Base-by-base conservation (phyloP, 1,284 basidiomycete species). In the Rhodofomes roseus region DNA sequence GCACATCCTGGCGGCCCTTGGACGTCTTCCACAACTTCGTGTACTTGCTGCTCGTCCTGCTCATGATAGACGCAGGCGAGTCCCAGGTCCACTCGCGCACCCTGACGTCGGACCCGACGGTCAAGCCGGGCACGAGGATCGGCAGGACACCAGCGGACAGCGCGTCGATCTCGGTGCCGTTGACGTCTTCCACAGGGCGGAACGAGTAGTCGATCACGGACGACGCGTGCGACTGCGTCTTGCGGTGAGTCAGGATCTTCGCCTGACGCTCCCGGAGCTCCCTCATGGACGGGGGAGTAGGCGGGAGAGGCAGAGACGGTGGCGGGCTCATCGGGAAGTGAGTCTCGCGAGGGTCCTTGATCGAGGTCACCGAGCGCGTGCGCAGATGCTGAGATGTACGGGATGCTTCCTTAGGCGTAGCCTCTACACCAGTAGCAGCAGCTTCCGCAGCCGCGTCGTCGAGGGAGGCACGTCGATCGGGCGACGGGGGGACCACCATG, bases 131-230 rank as follows among this genome's bases (percentile, higher is more conserved):
- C 39, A 88, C 79, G 34, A 89, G 80, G 25, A 86, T 71, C n/a
- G 87, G 87, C 2, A 89, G 75, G 18, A 89, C 75, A 27, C 81
- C 82, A 11, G 86, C 86, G 9, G 85, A 86, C 54, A 90, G 76
- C 16, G 81, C 84, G 62, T 89, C 87, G 59, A 89, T 87, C 73
- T 87, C 85, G 59, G 83, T 83, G 64, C 83, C 76, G 66, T 84
- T 77, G 60, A 83, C 80, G 36, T 67, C 70, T 8, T 66, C 71
- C 9, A 84, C 76, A 18, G 80, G 74, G 34, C 79, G 78, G 60
- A 88, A 84, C 2, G 83, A 83, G 66, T 83, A 85, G 25, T 68
- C 69, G 39, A 80, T 83, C 20, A 82, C 84, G 23, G 84, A 86
- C 65, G 82, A 83, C 37, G 66, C 66, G 22, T 68, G 66, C 36